Evolutionary conservation across 805 yeast genomes (phyloP), one percentile per base, ranked within the genome.

Genomic region (Cyberlindnera maritima): DNA sequence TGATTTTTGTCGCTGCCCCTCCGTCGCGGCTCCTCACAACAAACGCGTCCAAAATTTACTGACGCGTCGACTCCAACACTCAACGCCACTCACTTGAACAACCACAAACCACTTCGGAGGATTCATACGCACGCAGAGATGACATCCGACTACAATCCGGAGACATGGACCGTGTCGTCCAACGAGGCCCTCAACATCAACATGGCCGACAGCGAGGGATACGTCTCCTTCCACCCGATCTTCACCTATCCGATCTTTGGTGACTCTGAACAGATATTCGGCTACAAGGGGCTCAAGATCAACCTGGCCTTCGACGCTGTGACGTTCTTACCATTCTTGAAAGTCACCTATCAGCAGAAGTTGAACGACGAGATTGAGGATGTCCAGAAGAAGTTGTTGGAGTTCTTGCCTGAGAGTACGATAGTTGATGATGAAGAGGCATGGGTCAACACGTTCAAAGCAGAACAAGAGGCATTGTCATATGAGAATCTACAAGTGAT

Each of bases 211-310:
- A 72, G 77, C 2, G 67, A 73, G 3, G 82, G 82, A 0, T 76
- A 82, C 2, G 78, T 83, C 18, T 70, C 79, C 3, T 90, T 91
- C 69, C 68, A 75, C 33, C 97, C 98, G 0, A 60, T 69, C 13
- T 90, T 88, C 68, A 92, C 98, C 1, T 94, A 94, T 64, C 96
- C 97, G 2, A 85, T 94, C 11, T 94, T 80, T 71, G 98, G 98
- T 6, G 96, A 90, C 40, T 76, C 89, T 2, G 99, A 94, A 61
- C 83, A 83, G 44, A 82, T 94, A 1, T 88, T 83, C 60, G 99
- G 99, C 2, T 94, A 80, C 63, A 76, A 83, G 54, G 85, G 80
- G 55, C 70, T 91, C 32, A 71, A 72, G 28, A 80, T 94, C 31
- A 77, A 79, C 54, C 62, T 85, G 33, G 80, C 85, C 15, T 88